Conservation (phyloP, 2,329 filamentous ascomycete species). For the Calonectria hawksworthii region DNA sequence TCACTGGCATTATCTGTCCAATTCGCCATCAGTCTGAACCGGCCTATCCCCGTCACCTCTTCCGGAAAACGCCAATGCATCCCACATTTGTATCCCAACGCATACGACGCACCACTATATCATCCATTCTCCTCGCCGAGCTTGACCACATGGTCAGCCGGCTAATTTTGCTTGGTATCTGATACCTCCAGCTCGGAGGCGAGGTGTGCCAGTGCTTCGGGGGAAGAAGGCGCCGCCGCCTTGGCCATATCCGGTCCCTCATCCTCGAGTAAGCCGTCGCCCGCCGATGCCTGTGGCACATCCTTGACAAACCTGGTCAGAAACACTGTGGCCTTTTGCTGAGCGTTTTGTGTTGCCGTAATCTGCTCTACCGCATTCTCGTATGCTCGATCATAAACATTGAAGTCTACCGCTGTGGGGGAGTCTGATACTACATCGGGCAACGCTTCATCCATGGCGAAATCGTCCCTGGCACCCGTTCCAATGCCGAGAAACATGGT, state of each 20-base stretch:
- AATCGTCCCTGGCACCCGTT: slow-evolving; percentile 68
- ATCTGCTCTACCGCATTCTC: slow-evolving; percentile 83
- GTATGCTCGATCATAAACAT: slow-evolving; percentile 92
- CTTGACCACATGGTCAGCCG: slow-evolving; percentile 8
- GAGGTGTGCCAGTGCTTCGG: slow-evolving; percentile 39
- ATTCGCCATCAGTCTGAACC: slow-evolving; percentile 18
- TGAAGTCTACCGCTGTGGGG: slow-evolving; percentile 85
- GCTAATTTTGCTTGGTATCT: slow-evolving; percentile 23
- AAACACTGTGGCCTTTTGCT: slow-evolving; percentile 61
- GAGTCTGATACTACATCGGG: slow-evolving; percentile 81
- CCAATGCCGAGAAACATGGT: slow-evolving; percentile 84
- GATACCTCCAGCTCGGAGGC: slow-evolving; percentile 39
- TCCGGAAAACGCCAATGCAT: slow-evolving; percentile 22
- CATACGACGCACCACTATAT: neutral
- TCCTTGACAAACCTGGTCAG: slow-evolving; percentile 64
- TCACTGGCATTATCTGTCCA: slow-evolving; percentile 25
- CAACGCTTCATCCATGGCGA: slow-evolving; percentile 54
- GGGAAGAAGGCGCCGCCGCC: slow-evolving; percentile 23
- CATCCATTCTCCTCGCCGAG: neutral
- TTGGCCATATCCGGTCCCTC: slow-evolving; percentile 17
- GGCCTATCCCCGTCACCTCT: slow-evolving; percentile 3
- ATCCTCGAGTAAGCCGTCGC: slow-evolving; percentile 45
- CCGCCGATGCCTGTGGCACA: slow-evolving; percentile 56
- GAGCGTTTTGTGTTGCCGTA: slow-evolving; percentile 53
- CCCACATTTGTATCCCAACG: slow-evolving; percentile 13